phyloP scores from a whole-genome alignment of 2,329 filamentous ascomycete species.

The Pseudogymnoascus sp. region DNA sequence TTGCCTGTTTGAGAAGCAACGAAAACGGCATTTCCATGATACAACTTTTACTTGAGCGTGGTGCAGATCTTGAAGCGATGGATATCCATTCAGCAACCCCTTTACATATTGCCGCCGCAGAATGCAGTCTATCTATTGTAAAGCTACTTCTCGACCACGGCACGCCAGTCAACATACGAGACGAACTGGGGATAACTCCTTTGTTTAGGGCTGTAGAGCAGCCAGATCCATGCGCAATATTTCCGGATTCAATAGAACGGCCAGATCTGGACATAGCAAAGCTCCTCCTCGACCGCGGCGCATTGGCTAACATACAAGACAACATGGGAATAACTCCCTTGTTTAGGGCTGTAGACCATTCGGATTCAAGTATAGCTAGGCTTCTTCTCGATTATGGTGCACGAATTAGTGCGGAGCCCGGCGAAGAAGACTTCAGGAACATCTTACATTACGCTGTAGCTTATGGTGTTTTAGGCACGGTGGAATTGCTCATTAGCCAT shows the following conservation, averaged over 20 bases:
- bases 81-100: not conserved
- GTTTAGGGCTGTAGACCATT: not conserved
- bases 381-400: not conserved
- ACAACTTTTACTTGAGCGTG: not conserved
- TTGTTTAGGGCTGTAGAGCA: not conserved
- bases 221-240: not conserved
- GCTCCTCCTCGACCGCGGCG: not conserved
- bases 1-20: no score
- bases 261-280: not conserved
- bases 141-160: not conserved
- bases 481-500: not conserved
- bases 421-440: not conserved
- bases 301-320: not conserved
- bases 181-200: not conserved
- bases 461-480: not conserved
- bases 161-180: not conserved
- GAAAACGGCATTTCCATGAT: not conserved
- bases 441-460: not conserved
- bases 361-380: not conserved
- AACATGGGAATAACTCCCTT: not conserved
- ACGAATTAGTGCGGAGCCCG: not conserved
- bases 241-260: not conserved
- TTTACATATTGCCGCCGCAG: not conserved
- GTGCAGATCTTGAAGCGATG: not conserved
- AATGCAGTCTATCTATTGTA: not conserved